Evolutionary conservation across 352 stramenopile species (phyloP).

Genomic region (Thraustotheca clavata): DNA sequence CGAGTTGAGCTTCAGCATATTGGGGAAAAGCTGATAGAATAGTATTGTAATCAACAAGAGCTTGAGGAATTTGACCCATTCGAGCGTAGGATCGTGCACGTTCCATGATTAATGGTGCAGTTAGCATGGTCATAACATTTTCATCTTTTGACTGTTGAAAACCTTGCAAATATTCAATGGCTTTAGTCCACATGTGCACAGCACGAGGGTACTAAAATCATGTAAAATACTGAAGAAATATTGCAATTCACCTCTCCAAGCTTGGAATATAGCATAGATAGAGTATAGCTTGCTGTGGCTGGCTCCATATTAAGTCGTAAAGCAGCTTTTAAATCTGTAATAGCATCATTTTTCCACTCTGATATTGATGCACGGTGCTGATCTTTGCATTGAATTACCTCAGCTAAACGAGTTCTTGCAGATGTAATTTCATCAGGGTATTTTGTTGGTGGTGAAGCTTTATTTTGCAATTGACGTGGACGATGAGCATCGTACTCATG

Average conservation of each 20-base stretch:
- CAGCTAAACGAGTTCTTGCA: not conserved
- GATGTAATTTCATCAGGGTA: not conserved
- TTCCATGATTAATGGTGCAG: constrained; percentile 7
- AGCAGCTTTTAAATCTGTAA: not conserved
- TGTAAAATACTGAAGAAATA: not conserved
- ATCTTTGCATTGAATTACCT: not conserved
- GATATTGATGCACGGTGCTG: not conserved
- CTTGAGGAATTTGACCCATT: not conserved
- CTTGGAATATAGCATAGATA: constrained; percentile 5
- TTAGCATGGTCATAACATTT: not conserved
- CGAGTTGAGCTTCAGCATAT: not conserved
- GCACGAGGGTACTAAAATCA: not conserved
- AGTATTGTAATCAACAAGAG: constrained; percentile 8
- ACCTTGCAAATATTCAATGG: not conserved
- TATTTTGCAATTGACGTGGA: not conserved
- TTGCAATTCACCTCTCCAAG: not conserved
- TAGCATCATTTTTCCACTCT: constrained; percentile 2
- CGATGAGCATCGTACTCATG: not conserved
- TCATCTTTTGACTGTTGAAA: not conserved
- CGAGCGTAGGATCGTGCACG: not conserved
- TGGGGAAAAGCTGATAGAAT: not conserved
- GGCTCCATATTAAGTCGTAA: constrained; percentile 2
- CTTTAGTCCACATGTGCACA: not conserved
- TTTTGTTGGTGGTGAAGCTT: not conserved
- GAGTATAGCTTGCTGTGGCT: not conserved